These are phyloP conservation scores for Emergomyces pasteurianus DNA, from an alignment of 2,329 filamentous ascomycete species.

Conservation along the genomic window DNA sequence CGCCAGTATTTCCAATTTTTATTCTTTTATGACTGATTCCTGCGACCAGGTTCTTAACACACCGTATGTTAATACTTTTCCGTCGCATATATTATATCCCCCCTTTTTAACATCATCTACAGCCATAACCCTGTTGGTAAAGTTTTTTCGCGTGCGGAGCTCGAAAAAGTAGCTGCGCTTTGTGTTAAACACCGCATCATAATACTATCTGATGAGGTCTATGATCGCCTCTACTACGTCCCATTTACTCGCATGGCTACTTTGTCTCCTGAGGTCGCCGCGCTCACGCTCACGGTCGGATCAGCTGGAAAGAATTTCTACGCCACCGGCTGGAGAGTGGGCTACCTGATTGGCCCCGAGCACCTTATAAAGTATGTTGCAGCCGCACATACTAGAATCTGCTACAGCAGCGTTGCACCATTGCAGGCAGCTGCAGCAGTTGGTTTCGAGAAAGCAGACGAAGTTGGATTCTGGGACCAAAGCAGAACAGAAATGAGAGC, in stretches of 20 bases:
- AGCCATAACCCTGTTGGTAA: constrained; percentile 92
- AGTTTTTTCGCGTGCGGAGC: constrained; percentile 74
- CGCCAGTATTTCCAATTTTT: constrained; percentile 1
- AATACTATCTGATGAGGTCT: constrained; percentile 85
- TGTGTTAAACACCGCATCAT: constrained; percentile 90
- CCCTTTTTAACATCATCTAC: background rate
- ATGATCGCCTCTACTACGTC: constrained; percentile 88
- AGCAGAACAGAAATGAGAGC: constrained; percentile 76
- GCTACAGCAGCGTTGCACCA: constrained; percentile 86
- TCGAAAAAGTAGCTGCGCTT: constrained; percentile 72
- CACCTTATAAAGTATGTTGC: constrained; percentile 84
- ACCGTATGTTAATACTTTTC: constrained; percentile 27
- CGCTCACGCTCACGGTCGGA: constrained; percentile 82
- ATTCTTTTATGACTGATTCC: background rate
- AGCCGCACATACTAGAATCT: constrained; percentile 89
- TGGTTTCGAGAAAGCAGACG: constrained; percentile 82
- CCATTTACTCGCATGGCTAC: constrained; percentile 90
- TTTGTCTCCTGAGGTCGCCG: constrained; percentile 77
- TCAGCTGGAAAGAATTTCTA: constrained; percentile 98
- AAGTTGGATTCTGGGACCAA: constrained; percentile 74
- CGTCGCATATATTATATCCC: background rate
- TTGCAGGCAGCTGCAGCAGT: constrained; percentile 90
- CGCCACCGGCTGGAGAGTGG: constrained; percentile 91
- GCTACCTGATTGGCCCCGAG: constrained; percentile 83
- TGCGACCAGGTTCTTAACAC: constrained; percentile 35